A percentile compares a stretch with the other conserved stretches of the same genome.
phyloP scores from a whole-genome alignment of 2,329 filamentous ascomycete genomes.

The Samsoniella hepiali region DNA sequence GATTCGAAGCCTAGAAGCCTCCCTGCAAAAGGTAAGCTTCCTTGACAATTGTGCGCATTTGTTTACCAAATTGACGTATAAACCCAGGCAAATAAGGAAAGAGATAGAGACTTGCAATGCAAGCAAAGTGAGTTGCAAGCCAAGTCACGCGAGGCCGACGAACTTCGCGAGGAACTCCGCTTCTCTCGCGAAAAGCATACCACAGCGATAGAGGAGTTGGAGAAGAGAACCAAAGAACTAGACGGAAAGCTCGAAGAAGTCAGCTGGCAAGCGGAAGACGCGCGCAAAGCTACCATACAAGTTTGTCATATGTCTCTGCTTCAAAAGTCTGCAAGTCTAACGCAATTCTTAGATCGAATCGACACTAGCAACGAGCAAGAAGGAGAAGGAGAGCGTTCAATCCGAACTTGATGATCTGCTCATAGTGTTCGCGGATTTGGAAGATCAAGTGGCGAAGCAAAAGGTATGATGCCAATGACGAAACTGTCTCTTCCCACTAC shows the following conservation, averaged over 20 bases:
- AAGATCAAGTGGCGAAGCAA: constrained; percentile 72
- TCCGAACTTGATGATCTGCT: constrained; percentile 76
- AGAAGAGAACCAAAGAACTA: constrained; percentile 26
- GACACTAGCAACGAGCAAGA: constrained; percentile 45
- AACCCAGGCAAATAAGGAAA: constrained; percentile 43
- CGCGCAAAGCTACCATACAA: constrained; percentile 25
- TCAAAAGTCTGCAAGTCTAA: neutral
- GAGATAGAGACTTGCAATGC: constrained; percentile 46
- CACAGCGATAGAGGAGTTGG: constrained; percentile 14
- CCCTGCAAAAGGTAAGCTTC: constrained; percentile 53
- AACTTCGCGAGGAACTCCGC: constrained; percentile 40
- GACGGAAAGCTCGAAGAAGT: constrained; percentile 28
- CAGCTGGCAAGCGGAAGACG: constrained; percentile 22
- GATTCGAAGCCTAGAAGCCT: constrained; percentile 59
- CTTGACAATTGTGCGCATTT: neutral
- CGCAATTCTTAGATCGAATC: constrained; percentile 29
- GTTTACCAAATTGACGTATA: neutral
- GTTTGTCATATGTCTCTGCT: constrained; percentile 23
- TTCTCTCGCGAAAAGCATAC: constrained; percentile 37
- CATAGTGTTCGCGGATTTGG: constrained; percentile 76
- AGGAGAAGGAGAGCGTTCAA: constrained; percentile 62
- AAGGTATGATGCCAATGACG: constrained; percentile 54
- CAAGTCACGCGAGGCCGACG: neutral
- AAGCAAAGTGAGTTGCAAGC: constrained; percentile 54
- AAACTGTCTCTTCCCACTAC: neutral